phyloP scores from a whole-genome alignment of 1,284 basidiomycete species.

The Peniophora sp. region DNA sequence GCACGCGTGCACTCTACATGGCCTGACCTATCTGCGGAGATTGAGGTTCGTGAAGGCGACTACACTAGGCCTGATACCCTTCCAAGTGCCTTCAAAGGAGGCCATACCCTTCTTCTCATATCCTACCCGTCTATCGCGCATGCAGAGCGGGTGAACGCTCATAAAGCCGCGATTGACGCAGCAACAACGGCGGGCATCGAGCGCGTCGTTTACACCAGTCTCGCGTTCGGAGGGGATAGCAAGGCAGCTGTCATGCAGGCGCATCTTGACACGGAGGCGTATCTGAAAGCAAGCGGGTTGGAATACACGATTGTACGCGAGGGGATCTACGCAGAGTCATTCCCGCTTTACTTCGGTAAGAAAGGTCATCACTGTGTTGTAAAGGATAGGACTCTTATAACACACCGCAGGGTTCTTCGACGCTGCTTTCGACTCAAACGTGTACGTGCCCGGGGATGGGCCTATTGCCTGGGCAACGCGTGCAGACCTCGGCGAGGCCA shows the following conservation, averaged over 20 bases:
- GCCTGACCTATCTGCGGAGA: slow-evolving; percentile 13
- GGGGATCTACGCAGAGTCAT: slow-evolving; percentile 32
- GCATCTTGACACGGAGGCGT: slow-evolving; percentile 27
- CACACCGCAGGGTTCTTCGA: slow-evolving; percentile 7
- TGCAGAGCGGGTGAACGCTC: slow-evolving; percentile 22
- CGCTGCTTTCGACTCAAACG: not conserved
- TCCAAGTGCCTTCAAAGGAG: slow-evolving; percentile 24
- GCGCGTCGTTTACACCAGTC: slow-evolving; percentile 31
- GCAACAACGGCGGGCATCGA: slow-evolving; percentile 23
- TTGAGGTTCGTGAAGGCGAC: slow-evolving; percentile 25
- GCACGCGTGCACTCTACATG: slow-evolving; percentile 16
- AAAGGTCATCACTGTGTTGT: not conserved
- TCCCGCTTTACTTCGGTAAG: slow-evolving; percentile 25
- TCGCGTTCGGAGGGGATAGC: slow-evolving; percentile 25
- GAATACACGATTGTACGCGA: slow-evolving; percentile 29
- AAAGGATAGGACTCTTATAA: no score
- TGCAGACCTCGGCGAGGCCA: slow-evolving; percentile 25
- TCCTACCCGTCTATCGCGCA: slow-evolving; percentile 30
- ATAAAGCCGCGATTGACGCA: slow-evolving; percentile 30
- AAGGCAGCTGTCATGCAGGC: slow-evolving; percentile 27
- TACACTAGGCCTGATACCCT: slow-evolving; percentile 23
- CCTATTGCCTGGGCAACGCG: slow-evolving; percentile 23
- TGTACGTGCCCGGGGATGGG: slow-evolving; percentile 16
- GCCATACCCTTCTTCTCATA: slow-evolving; percentile 27
- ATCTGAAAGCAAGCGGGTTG: slow-evolving; percentile 26